A percentile compares a stretch with the other conserved stretches of the same genome.
phyloP scores from a whole-genome alignment of 1,139 yeast species.

The Geotrichum bryndzae region DNA sequence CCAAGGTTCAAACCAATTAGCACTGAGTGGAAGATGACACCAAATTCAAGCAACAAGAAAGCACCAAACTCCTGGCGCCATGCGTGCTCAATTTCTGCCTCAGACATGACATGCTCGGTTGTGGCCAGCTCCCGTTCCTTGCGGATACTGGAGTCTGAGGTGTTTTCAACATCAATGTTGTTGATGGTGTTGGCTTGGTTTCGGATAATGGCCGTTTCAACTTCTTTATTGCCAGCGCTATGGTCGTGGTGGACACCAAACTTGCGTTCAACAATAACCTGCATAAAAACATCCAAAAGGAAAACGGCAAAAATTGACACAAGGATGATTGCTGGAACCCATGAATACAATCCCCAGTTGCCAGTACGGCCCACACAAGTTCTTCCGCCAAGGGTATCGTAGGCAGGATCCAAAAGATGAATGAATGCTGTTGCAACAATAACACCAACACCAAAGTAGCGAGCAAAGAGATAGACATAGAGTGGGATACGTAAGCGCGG shows the following conservation, averaged over 20 bases:
- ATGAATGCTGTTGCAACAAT: slow-evolving; percentile 74
- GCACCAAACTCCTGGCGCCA: slow-evolving; percentile 36
- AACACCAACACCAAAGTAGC: slow-evolving; percentile 73
- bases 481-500: slow-evolving; percentile 38
- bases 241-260: slow-evolving; percentile 7
- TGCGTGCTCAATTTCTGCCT: neutral
- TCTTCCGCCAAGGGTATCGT: slow-evolving; percentile 9
- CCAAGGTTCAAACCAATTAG: slow-evolving; percentile 63
- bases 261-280: slow-evolving; percentile 10
- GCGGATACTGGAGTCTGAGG: neutral
- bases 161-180: neutral
- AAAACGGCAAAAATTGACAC: slow-evolving; percentile 9
- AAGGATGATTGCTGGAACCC: slow-evolving; percentile 12
- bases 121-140: neutral
- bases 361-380: slow-evolving; percentile 13
- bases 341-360: slow-evolving; percentile 11
- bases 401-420: slow-evolving; percentile 47
- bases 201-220: slow-evolving; percentile 4
- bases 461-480: slow-evolving; percentile 60
- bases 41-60: slow-evolving; percentile 59
- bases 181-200: neutral
- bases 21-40: slow-evolving; percentile 65
- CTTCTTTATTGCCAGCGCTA: neutral
- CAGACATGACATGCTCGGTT: neutral
- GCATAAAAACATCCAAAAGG: slow-evolving; percentile 3